Percentiles rank a stretch among this genome's conserved stretches.
Conservation (phyloP, 345 rosid species). For the Populus pruinosa region DNA sequence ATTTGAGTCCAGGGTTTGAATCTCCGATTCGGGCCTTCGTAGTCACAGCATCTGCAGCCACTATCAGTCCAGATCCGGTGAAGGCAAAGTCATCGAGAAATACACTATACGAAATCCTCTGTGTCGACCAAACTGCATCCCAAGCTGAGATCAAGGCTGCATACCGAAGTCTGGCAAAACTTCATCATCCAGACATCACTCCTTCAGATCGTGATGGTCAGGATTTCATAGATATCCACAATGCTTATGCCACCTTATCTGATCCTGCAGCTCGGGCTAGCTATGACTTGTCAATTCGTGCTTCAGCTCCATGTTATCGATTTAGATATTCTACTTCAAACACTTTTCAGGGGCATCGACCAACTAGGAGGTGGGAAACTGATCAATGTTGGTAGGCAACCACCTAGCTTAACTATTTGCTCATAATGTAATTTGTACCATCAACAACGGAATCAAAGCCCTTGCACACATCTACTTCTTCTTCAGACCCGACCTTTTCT, state of each 20-base stretch:
- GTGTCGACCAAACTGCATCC: conserved; percentile 3
- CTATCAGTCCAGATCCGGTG: neutral
- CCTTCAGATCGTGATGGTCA: neutral
- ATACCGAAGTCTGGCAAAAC: conserved; percentile 15
- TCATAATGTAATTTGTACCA: neutral
- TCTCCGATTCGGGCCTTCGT: neutral
- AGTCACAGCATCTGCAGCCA: neutral
- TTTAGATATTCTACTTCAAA: neutral
- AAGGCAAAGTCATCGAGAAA: neutral
- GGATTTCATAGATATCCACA: conserved; percentile 17
- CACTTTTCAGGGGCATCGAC: neutral
- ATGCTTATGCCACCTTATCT: conserved; percentile 30
- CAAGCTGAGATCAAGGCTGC: conserved; percentile 18
- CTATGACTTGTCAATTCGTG: conserved; percentile 21
- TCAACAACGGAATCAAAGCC: neutral
- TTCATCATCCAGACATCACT: conserved; percentile 18
- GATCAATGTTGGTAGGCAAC: conserved; percentile 17
- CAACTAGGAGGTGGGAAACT: conserved; percentile 21
- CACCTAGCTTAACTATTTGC: neutral
- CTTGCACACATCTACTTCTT: neutral
- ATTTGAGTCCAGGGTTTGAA: neutral
- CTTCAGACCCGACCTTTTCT: neutral
- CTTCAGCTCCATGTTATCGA: neutral
- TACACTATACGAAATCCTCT: conserved; percentile 15
- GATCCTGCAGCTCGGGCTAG: conserved; percentile 23